These are phyloP conservation scores for Diaporthe humulicola DNA, from an alignment of 2,329 filamentous ascomycete species.

Conservation along the genomic window DNA sequence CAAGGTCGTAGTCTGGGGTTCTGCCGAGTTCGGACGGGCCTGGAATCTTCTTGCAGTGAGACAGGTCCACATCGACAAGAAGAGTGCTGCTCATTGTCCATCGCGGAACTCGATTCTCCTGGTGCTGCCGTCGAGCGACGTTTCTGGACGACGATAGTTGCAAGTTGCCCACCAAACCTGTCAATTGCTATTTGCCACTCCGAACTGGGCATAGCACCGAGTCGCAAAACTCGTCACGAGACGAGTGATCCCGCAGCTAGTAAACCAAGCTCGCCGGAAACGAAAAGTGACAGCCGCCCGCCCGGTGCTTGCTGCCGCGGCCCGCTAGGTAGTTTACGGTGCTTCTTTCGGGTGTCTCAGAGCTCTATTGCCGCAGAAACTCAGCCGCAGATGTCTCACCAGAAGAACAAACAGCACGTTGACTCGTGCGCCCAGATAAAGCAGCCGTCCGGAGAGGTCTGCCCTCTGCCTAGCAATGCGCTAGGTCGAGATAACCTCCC, in stretches of 20 bases:
- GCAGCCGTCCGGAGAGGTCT: background rate
- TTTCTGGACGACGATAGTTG: constrained; percentile 19
- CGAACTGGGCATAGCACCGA: constrained; percentile 3
- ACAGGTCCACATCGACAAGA: background rate
- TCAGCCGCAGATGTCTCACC: constrained; percentile 14
- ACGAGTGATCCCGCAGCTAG: constrained; percentile 11
- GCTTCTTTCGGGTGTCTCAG: constrained; percentile 4
- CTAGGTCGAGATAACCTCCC: constrained; percentile 9
- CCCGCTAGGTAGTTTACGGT: constrained; percentile 13
- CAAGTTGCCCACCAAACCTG: background rate
- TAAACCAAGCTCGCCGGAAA: constrained; percentile 14
- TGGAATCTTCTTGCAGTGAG: constrained; percentile 5
- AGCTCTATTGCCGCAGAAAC: background rate
- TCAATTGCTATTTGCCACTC: background rate
- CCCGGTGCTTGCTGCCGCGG: background rate
- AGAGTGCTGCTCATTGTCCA: background rate
- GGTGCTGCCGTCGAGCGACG: background rate
- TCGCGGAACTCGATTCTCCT: background rate
- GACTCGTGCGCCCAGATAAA: background rate
- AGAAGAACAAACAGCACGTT: constrained; percentile 7
- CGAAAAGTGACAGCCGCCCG: constrained; percentile 24
- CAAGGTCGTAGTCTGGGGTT: constrained; percentile 9
- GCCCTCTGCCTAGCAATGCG: constrained; percentile 1
- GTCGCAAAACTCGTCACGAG: constrained; percentile 13
- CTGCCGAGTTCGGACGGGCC: constrained; percentile 12